These are phyloP conservation scores for Syzygium grande DNA, from an alignment of 345 rosid genomes.

Conservation along the genomic window DNA sequence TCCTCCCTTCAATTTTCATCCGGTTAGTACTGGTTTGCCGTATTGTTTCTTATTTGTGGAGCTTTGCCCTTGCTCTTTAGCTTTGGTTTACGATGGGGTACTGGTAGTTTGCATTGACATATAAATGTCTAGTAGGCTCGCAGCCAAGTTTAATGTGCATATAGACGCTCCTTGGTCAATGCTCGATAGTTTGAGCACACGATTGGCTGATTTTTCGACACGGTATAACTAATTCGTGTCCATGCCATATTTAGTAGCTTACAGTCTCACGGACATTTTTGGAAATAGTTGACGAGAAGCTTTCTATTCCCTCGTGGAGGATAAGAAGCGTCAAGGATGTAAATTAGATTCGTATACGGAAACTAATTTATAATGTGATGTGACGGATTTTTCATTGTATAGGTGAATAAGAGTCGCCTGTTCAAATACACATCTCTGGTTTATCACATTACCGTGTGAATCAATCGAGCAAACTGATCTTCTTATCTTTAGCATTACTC, in stretches of 20 bases:
- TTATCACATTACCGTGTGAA: not conserved
- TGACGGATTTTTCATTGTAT: not conserved
- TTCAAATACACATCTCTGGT: not conserved
- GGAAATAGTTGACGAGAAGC: not conserved
- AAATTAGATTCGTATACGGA: too few species aligned
- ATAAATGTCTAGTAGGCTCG: not conserved
- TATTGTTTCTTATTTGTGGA: not conserved
- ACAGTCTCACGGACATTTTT: not conserved
- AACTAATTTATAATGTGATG: not conserved
- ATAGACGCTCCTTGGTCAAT: not conserved
- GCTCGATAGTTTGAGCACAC: not conserved
- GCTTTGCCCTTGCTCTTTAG: not conserved
- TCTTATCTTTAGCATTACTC: not conserved
- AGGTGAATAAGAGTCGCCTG: not conserved
- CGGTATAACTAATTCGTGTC: not conserved
- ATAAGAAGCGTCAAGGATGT: not conserved
- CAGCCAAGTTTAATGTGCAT: not conserved
- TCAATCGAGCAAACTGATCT: not conserved
- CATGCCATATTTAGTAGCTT: not conserved
- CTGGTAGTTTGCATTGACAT: not conserved
- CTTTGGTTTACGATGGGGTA: not conserved
- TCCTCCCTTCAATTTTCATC: constrained; percentile 47
- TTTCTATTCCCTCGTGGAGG: not conserved
- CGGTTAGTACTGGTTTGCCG: constrained; percentile 31
- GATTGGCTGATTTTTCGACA: not conserved